Evolutionary conservation across 176 grass and related monocot species (phyloP).

Genomic region (Lolium perenne): DNA sequence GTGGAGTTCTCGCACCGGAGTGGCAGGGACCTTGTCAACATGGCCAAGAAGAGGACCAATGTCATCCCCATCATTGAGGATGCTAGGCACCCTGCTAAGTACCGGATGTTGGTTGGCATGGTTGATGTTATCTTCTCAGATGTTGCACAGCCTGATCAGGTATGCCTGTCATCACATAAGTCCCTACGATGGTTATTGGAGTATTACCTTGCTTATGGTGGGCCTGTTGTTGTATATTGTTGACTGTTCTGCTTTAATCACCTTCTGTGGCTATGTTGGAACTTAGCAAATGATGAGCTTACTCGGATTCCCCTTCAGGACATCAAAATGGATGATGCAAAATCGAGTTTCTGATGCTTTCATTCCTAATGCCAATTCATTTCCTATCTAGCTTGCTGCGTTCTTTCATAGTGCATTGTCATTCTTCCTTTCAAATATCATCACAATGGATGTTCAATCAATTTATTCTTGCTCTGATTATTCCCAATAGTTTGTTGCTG

Average conservation of each 20-base stretch:
- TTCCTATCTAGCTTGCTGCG: neutral
- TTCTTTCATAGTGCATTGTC: neutral
- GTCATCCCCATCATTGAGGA: conserved; percentile 97
- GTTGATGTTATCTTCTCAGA: conserved; percentile 99
- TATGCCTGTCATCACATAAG: conserved; percentile 34
- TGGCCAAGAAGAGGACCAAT: conserved; percentile 96
- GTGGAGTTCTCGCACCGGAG: conserved; percentile 97
- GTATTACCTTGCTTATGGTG: neutral
- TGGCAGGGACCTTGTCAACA: conserved; percentile 92
- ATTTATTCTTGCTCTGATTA: too few species aligned
- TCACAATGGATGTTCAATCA: too few species aligned
- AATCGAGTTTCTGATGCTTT: conserved; percentile 83
- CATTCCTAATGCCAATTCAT: neutral
- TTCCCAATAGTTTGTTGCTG: neutral
- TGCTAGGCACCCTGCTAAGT: conserved; percentile 88
- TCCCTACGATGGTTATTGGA: neutral
- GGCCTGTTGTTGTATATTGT: neutral
- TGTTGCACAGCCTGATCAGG: conserved; percentile 97
- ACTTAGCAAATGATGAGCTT: conserved; percentile 70
- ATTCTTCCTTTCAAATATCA: neutral
- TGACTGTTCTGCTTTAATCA: neutral
- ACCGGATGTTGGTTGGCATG: conserved; percentile 94
- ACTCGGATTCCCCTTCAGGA: conserved; percentile 99
- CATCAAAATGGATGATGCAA: conserved; percentile 88
- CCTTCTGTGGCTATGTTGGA: neutral